Base-by-base conservation (phyloP, 2,329 filamentous ascomycete species). In the Cladosporium sp. region DNA sequence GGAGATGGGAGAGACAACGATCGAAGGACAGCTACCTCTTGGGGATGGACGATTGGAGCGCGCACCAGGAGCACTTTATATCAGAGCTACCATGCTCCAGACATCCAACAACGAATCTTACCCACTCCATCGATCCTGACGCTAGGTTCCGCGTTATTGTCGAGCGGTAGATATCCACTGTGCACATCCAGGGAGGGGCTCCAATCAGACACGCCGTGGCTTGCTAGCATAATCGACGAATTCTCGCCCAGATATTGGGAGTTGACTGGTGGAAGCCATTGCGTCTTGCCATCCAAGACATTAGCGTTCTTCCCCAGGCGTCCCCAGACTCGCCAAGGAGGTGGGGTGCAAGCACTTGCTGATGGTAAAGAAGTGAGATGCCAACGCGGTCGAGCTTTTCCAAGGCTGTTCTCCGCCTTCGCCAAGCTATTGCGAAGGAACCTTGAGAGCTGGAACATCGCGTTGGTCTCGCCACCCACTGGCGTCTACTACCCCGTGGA, bases 251-350 rank as follows among this genome's bases (percentile, higher is more conserved):
- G 54, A 34, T n/a, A 14, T 14, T 19, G 42, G 19, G 17, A 15
- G 20, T n/a, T 36, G 15, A 34, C n/a, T 20, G 22, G n/a, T 34
- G 39, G 38, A 43, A n/a, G 39, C 51, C 7, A 20, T 36, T 40
- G 42, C 54, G 39, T 38, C 20, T 56, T 55, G 49, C 38, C 19
- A 34, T 25, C 54, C 54, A 56, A 56, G 54, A 17, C 54, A 17
- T 39, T 56, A 56, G 54, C 42, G 42, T 20, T 17, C 11, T 47
- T 38, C 42, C 54, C 54, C 54, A 47, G 42, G 42, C 42, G 30
- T 49, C 54, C 54, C 54, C 54, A 56, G 54, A 45, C 54, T 56
- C 49, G 54, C 54, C 54, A 56, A 56, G 54, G 52, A 25, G 42
- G 54, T 56, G 54, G 54, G 54, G 42, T 30, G 54, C 54, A 47